These are phyloP conservation scores for Ramaria sp. DNA, from an alignment of 768 basidiomycete species.

Conservation along the genomic window DNA sequence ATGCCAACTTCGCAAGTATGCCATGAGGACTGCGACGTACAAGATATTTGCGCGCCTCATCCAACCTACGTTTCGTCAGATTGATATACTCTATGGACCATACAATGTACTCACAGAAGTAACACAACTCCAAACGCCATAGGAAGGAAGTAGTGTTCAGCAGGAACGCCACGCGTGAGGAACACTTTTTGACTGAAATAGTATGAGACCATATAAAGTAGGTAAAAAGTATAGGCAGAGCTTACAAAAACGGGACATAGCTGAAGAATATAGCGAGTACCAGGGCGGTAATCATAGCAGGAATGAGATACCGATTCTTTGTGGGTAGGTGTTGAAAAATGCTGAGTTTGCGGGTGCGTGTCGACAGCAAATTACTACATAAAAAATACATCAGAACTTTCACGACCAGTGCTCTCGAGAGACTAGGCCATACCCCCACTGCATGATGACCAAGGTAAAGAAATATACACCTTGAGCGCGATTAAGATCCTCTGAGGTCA, in stretches of 20 bases:
- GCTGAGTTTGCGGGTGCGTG: conserved; percentile 41
- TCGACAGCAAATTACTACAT: conserved; percentile 36
- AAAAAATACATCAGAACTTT: not conserved
- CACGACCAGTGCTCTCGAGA: not conserved
- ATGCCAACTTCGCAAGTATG: conserved; percentile 2
- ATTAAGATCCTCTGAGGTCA: conserved; percentile 30
- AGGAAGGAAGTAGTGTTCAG: conserved; percentile 40
- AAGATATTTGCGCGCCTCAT: conserved; percentile 9
- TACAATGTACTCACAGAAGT: conserved; percentile 13
- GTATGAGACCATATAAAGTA: conserved; percentile 19
- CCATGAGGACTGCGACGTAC: conserved; percentile 7
- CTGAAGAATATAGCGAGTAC: conserved; percentile 32
- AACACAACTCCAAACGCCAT: conserved; percentile 29
- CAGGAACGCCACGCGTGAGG: conserved; percentile 33
- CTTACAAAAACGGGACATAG: conserved; percentile 17
- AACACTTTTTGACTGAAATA: conserved; percentile 33
- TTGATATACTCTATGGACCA: not conserved
- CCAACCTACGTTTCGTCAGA: not conserved
- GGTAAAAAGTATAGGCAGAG: conserved; percentile 26
- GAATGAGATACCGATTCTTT: conserved; percentile 34
- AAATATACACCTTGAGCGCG: conserved; percentile 43
- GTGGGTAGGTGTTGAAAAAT: conserved; percentile 45
- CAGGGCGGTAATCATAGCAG: conserved; percentile 33
- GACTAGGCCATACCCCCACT: conserved; percentile 29
- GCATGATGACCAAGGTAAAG: conserved; percentile 45